Evolutionary conservation across 2,329 filamentous ascomycete genomes (phyloP).

Genomic region (Diaporthe capsici): DNA sequence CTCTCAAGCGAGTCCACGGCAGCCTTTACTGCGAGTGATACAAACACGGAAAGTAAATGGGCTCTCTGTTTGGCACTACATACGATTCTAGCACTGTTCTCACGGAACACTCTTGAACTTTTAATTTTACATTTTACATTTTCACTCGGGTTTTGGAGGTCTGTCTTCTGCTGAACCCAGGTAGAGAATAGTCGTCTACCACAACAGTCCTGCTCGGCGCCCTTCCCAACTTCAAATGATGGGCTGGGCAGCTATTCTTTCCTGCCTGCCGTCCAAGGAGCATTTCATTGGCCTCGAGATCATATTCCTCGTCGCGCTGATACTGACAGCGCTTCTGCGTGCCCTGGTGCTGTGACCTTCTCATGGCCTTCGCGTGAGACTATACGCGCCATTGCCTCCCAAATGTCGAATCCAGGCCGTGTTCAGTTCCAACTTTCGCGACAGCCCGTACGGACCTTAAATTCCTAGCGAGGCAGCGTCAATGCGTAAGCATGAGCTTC

Average conservation of each 20-base stretch:
- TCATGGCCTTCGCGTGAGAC: background rate
- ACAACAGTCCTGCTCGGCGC: background rate
- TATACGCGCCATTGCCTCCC: background rate
- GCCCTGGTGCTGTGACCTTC: background rate
- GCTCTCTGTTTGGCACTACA: background rate
- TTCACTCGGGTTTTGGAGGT: background rate
- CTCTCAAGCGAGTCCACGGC: conserved; percentile 1
- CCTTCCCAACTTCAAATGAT: background rate
- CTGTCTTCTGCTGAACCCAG: background rate
- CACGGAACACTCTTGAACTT: background rate
- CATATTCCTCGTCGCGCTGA: background rate
- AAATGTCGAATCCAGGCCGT: background rate
- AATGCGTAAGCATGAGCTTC: background rate
- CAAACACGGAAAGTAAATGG: background rate
- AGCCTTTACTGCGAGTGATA: background rate
- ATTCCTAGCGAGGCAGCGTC: background rate
- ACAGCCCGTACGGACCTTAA: background rate
- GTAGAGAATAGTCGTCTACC: conserved; percentile 3
- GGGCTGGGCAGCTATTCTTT: background rate
- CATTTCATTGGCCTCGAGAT: background rate
- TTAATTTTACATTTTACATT: conserved; percentile 8
- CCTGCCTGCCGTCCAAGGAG: background rate
- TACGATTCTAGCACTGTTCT: background rate
- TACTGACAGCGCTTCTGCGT: background rate
- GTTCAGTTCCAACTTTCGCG: background rate